A percentile compares a stretch with the other conserved stretches of the same genome.
phyloP scores from a whole-genome alignment of 2,329 filamentous ascomycete genomes.

The Aschersonia sp. region DNA sequence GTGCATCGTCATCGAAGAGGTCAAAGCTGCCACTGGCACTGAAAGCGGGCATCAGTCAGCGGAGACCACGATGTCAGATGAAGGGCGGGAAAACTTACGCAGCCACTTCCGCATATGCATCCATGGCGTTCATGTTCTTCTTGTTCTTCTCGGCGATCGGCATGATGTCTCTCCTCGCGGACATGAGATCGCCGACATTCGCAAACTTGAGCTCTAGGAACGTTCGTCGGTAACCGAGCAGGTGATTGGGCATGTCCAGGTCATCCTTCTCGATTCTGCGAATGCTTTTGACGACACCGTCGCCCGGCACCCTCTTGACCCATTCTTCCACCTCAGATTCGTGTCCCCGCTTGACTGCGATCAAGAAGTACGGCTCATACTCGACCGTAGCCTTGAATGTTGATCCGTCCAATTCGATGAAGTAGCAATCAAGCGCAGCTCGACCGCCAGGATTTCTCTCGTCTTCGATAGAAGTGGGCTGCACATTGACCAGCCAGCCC shows the following conservation, averaged over 20 bases:
- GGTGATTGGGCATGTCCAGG: slow-evolving; percentile 84
- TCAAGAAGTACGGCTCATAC: slow-evolving; percentile 91
- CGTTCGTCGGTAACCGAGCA: slow-evolving; percentile 77
- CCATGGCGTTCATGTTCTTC: slow-evolving; percentile 92
- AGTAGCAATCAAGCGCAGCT: slow-evolving; percentile 91
- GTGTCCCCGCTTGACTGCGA: slow-evolving; percentile 75
- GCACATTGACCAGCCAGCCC: slow-evolving; percentile 93
- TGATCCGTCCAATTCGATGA: slow-evolving; percentile 74
- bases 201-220: slow-evolving; percentile 78
- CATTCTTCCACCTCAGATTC: slow-evolving; percentile 96
- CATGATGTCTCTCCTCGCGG: slow-evolving; percentile 70
- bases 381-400: slow-evolving; percentile 94
- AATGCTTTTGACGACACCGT: slow-evolving; percentile 68
- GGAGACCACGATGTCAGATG: slow-evolving; percentile 7
- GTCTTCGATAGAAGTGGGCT: slow-evolving; percentile 78
- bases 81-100: slow-evolving; percentile 37
- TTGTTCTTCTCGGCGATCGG: slow-evolving; percentile 93
- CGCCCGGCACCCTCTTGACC: slow-evolving; percentile 62
- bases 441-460: slow-evolving; percentile 70
- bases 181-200: slow-evolving; percentile 75
- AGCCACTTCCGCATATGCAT: slow-evolving; percentile 93
- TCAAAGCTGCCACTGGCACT: slow-evolving; percentile 75
- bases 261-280: slow-evolving; percentile 82
- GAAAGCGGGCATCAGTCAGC: slow-evolving; percentile 6
- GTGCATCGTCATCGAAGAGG: slow-evolving; percentile 83